Base-by-base conservation (phyloP, 2,329 filamentous ascomycete species). In the Pseudophaeomoniella oleicola region DNA sequence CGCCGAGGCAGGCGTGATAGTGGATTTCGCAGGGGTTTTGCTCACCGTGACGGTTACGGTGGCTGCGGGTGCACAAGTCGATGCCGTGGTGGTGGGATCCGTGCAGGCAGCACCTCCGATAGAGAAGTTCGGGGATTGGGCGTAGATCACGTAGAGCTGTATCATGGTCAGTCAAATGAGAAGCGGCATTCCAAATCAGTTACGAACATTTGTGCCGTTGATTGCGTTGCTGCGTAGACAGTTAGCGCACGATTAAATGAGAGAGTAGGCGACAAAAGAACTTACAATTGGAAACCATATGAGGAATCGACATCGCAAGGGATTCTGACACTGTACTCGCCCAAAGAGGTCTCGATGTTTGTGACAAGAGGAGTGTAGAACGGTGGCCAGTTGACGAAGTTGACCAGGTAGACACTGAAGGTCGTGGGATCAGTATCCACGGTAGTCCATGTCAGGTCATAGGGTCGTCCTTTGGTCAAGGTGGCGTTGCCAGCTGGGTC, bases 381-480 rank as follows among this genome's bases (percentile, higher is more conserved):
- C 4, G 60, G 60, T 29, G 60, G 60, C 54, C 56, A 63, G 47
- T 60, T 55, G 42, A 60, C 55, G 46, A 63, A 63, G 56, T 63
- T 63, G 52, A 60, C 58, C 37, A 63, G 55, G 43, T 56, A 62
- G 43, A 63, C 45, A 48, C 56, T 59, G 51, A 63, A 56, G 29
- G 37, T 40, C 19, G 48, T 42, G 13, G 60, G 56, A 44, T 63
- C 60, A 19, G 32, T 34, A 13, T 34, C 32, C n/a, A 34, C 32
- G 4, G 32, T 17, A 34, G 32, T 17, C 32, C 37, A 38, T 38
- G 30, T 16, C 11, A 34, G 32, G 30, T 46, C 47, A 43, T 53
- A 42, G 29, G 46, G 50, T 18, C 49, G 44, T 29, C 60, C 60
- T 39, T 57, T 57, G 27, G 46, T 39, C 38, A 60, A 42, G 39